Conservation (phyloP, 108 stramenopile genomes). For the Stephanodiscus minutulus region DNA sequence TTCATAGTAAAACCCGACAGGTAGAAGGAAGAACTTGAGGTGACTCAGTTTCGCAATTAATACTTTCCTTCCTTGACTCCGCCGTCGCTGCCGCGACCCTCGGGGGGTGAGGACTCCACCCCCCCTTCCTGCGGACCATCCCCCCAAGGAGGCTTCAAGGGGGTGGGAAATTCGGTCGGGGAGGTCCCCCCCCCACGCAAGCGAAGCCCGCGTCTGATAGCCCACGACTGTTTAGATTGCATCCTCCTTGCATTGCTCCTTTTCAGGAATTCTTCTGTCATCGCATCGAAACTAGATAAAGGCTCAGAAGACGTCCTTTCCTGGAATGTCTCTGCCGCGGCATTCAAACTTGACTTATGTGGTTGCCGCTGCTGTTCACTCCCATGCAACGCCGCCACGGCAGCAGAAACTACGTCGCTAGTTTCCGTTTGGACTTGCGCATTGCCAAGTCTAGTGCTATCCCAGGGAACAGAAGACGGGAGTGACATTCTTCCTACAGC, state of each 20-base stretch:
- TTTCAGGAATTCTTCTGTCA: constrained; percentile 34
- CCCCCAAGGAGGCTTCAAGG: too few species aligned
- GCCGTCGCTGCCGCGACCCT: too few species aligned
- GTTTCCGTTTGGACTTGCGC: constrained; percentile 8
- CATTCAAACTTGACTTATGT: not conserved
- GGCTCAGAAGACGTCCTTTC: not conserved
- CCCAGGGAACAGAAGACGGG: not conserved
- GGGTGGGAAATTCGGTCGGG: too few species aligned
- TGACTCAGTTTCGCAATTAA: too few species aligned
- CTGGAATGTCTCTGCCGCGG: not conserved
- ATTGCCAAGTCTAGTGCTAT: not conserved
- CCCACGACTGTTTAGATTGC: too few species aligned
- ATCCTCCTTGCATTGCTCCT: constrained; percentile 6
- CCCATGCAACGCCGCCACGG: not conserved
- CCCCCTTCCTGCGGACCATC: too few species aligned
- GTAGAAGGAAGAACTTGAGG: too few species aligned
- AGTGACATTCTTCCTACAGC: not conserved
- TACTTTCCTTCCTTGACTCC: too few species aligned
- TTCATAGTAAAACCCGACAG: too few species aligned
- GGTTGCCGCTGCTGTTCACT: not conserved
- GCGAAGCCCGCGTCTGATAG: too few species aligned
- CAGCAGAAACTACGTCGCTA: constrained; percentile 2
- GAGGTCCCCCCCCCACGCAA: too few species aligned
- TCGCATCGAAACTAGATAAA: constrained; percentile 19
- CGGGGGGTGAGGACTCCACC: too few species aligned